Percentiles rank a stretch among this genome's conserved stretches.
Evolutionary conservation across 2,329 filamentous ascomycete genomes (phyloP).

Genomic region (Hymenoscyphus linearis): DNA sequence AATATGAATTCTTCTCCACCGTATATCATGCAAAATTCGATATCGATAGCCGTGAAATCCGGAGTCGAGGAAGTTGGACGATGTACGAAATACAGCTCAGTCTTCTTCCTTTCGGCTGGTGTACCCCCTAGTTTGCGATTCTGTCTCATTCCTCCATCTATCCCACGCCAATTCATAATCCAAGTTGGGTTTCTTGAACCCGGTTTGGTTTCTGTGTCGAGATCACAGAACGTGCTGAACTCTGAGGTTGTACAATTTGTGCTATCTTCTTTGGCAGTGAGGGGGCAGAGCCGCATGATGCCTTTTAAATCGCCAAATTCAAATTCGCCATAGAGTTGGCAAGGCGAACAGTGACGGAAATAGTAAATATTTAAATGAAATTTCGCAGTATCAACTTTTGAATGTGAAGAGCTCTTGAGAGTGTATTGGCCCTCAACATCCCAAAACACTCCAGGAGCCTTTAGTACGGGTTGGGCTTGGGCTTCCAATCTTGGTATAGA

Average conservation of each 20-base stretch:
- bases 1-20: neutral
- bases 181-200: conserved; percentile 1
- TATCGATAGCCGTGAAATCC: neutral
- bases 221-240: neutral
- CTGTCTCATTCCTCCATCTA: neutral
- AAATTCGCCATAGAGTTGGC: conserved; percentile 2
- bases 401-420: neutral
- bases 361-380: conserved; percentile 4
- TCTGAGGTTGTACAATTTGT: neutral
- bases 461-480: neutral
- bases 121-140: neutral
- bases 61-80: neutral
- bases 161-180: conserved; percentile 1
- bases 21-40: neutral
- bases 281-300: neutral
- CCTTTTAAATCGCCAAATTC: neutral
- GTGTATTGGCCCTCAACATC: conserved; percentile 4
- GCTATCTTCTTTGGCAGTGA: neutral
- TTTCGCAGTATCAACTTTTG: neutral
- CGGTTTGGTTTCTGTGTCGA: neutral
- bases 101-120: neutral
- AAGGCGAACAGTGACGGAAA: neutral
- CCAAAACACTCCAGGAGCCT: neutral
- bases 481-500: neutral
- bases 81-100: neutral